Evolutionary conservation across 768 basidiomycete genomes (phyloP).

Genomic region (Hericium coralloides): DNA sequence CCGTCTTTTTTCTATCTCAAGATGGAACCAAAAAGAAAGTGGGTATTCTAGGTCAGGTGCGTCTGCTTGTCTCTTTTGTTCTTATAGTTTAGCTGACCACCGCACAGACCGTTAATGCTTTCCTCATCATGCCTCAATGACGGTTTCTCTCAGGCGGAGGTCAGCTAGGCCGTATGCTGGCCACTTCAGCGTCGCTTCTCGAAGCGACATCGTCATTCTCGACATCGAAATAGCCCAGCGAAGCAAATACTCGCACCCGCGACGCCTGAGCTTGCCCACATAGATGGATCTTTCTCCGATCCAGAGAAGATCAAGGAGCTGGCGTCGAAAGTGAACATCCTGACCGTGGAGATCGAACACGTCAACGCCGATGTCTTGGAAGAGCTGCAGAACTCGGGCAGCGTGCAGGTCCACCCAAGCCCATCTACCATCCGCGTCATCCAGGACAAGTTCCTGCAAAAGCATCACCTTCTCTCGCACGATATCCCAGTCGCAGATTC

Average conservation of each 20-base stretch:
- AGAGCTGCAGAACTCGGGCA: constrained; percentile 36
- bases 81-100: neutral
- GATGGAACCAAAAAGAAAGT: constrained; percentile 14
- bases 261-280: constrained; percentile 42
- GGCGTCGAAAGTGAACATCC: constrained; percentile 69
- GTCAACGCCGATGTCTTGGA: constrained; percentile 74
- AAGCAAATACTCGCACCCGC: constrained; percentile 73
- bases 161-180: constrained; percentile 96
- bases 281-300: constrained; percentile 87
- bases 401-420: constrained; percentile 51
- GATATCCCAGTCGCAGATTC: constrained; percentile 54
- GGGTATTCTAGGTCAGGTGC: constrained; percentile 30
- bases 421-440: constrained; percentile 79
- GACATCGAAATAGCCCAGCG: constrained; percentile 81
- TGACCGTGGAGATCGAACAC: constrained; percentile 97
- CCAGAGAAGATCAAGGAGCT: constrained; percentile 70
- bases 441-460: constrained; percentile 68
- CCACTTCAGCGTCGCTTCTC: constrained; percentile 78
- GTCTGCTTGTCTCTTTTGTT: constrained; percentile 8
- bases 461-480: constrained; percentile 41
- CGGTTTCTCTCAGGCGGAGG: constrained; percentile 63
- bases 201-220: constrained; percentile 73
- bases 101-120: neutral
- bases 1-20: neutral
- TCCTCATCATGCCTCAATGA: neutral